Conservation (phyloP, 768 basidiomycete species). For the Lepiota brunneoincarnata region DNA sequence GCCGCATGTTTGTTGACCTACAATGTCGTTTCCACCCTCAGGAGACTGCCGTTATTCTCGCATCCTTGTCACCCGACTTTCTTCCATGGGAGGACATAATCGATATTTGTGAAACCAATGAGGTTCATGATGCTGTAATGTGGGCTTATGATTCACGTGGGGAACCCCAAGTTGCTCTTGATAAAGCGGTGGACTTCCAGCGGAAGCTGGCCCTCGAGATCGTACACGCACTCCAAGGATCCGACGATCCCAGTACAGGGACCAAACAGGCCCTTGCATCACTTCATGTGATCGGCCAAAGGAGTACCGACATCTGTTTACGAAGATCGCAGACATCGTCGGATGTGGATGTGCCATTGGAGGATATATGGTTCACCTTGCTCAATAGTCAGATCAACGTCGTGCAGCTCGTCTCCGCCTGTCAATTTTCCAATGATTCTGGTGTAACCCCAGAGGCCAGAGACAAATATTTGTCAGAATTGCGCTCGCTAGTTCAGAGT, state of each 20-base stretch:
- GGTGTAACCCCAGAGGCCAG: slow-evolving; percentile 7
- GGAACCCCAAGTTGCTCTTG: slow-evolving; percentile 60
- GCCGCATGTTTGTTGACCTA: slow-evolving; percentile 65
- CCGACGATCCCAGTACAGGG: slow-evolving; percentile 25
- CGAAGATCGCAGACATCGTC: slow-evolving; percentile 52
- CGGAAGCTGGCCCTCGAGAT: slow-evolving; percentile 30
- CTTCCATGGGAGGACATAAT: slow-evolving; percentile 58
- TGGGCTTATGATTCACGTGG: slow-evolving; percentile 76
- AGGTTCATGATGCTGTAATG: slow-evolving; percentile 72
- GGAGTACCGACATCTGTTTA: slow-evolving; percentile 68
- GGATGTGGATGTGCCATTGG: slow-evolving; percentile 45
- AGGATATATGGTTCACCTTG: slow-evolving; percentile 89
- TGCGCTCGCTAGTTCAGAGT: slow-evolving; percentile 78
- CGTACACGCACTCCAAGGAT: slow-evolving; percentile 40
- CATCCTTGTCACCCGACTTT: slow-evolving; percentile 46
- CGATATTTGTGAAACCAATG: slow-evolving; percentile 61
- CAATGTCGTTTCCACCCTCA: slow-evolving; percentile 71
- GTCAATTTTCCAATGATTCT: slow-evolving; percentile 14
- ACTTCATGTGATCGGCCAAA: slow-evolving; percentile 55
- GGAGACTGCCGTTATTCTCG: slow-evolving; percentile 59
- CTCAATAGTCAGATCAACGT: slow-evolving; percentile 78
- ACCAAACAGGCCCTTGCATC: slow-evolving; percentile 40
- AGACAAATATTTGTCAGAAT: slow-evolving; percentile 33
- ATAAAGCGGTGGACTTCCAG: slow-evolving; percentile 61
- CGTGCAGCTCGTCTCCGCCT: slow-evolving; percentile 67